phyloP scores from a whole-genome alignment of 345 rosid genomes.

The Lenwebbia sp. region DNA sequence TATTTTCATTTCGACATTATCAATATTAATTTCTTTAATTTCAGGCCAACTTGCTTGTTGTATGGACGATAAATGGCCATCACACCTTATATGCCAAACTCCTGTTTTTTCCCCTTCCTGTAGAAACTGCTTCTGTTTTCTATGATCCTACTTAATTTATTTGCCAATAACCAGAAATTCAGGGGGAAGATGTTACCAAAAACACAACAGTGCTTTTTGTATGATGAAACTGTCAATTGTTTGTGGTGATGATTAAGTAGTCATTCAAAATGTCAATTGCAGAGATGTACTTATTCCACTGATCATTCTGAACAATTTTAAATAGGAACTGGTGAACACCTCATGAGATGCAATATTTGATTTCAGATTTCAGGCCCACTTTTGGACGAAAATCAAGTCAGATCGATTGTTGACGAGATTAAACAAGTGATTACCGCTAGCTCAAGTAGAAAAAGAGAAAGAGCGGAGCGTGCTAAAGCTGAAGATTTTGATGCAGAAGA shows the following conservation, averaged over 20 bases:
- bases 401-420: conserved; percentile 83
- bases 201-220: neutral
- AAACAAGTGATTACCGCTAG: conserved; percentile 95
- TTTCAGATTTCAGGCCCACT: conserved; percentile 75
- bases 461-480: conserved; percentile 90
- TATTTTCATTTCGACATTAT: neutral
- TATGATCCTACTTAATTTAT: neutral
- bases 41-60: neutral
- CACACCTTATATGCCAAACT: neutral
- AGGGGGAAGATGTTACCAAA: neutral
- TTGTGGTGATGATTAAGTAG: neutral
- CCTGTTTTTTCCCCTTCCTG: neutral
- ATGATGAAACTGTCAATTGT: neutral
- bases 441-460: conserved; percentile 84
- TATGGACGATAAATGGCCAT: neutral
- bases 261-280: neutral
- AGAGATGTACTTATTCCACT: neutral
- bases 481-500: conserved; percentile 99
- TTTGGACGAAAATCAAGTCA: conserved; percentile 79
- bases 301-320: neutral
- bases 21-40: neutral
- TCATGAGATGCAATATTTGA: neutral
- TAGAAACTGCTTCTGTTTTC: neutral
- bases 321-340: neutral
- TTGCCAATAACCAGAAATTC: neutral